Conservation (phyloP, 1,139 yeast species). For the Blastobotrys apis region DNA sequence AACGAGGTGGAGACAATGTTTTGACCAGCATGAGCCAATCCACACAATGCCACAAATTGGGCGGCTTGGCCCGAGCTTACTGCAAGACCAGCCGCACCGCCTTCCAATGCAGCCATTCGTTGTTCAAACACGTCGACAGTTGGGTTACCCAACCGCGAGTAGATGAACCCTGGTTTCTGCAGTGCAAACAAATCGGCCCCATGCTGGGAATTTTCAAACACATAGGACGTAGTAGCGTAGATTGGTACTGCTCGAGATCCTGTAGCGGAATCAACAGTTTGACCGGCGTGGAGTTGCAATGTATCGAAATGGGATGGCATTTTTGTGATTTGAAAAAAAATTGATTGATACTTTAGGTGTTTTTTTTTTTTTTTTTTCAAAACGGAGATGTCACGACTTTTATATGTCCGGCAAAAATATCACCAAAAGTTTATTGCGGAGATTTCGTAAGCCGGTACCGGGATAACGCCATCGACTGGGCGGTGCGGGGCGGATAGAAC, state of each 20-base stretch:
- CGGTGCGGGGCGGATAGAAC: too few relatives aligned
- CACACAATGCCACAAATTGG: conserved; percentile 77
- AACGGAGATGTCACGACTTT: too few relatives aligned
- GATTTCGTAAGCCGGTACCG: too few relatives aligned
- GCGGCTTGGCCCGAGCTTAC: conserved; percentile 95
- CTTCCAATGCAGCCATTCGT: conserved; percentile 88
- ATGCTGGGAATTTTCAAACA: conserved; percentile 79
- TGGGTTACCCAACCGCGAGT: conserved; percentile 89
- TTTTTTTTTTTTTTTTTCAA: too few relatives aligned
- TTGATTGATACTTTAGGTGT: too few relatives aligned
- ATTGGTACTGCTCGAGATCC: conserved; percentile 89
- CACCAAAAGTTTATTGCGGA: too few relatives aligned
- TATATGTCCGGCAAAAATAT: too few relatives aligned
- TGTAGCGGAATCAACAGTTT: conserved; percentile 53
- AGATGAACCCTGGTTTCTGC: conserved; percentile 76
- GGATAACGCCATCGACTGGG: too few relatives aligned
- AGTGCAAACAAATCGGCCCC: conserved; percentile 89
- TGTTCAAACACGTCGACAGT: conserved; percentile 87
- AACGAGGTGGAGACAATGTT: conserved; percentile 83
- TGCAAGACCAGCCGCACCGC: conserved; percentile 89
- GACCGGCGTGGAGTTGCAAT: conserved; percentile 85
- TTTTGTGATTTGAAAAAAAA: neutral
- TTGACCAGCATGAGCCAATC: conserved; percentile 84
- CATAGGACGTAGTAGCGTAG: conserved; percentile 65
- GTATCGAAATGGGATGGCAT: conserved; percentile 64